Conservation (phyloP, 345 rosid species). For the Lumnitzera racemosa region DNA sequence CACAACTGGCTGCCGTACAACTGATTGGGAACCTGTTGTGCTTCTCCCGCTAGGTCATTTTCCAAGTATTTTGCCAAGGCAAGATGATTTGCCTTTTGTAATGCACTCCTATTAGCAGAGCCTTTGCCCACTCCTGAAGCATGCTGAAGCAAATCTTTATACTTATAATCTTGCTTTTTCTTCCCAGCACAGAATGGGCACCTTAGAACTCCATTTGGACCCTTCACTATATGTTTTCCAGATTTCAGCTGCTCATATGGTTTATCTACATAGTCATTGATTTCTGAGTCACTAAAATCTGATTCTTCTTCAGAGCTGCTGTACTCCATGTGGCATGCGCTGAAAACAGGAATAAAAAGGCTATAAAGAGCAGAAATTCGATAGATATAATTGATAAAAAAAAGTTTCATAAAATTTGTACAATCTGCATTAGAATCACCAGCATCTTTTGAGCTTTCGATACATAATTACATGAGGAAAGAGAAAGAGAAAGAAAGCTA, state of each 20-base stretch:
- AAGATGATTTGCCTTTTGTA: slow-evolving; percentile 67
- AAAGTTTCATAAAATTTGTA: too few species aligned
- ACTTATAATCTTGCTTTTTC: slow-evolving; percentile 80
- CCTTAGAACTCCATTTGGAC: slow-evolving; percentile 41
- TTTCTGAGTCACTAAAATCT: slow-evolving; percentile 79
- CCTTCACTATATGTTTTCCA: slow-evolving; percentile 53
- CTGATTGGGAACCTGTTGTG: slow-evolving; percentile 20
- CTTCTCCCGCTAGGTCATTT: slow-evolving; percentile 48
- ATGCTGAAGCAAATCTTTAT: slow-evolving; percentile 72
- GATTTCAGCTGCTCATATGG: slow-evolving; percentile 45
- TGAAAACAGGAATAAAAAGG: not conserved
- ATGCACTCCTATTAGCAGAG: slow-evolving; percentile 60
- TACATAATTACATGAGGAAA: too few species aligned
- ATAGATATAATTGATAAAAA: too few species aligned
- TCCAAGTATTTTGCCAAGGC: slow-evolving; percentile 66
- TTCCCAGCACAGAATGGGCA: slow-evolving; percentile 89
- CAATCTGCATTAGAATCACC: too few species aligned
- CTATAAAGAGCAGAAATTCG: too few species aligned
- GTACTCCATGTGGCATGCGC: slow-evolving; percentile 30
- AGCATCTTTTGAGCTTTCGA: too few species aligned
- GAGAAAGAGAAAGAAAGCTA: too few species aligned
- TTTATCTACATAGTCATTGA: slow-evolving; percentile 39
- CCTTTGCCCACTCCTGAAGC: slow-evolving; percentile 84
- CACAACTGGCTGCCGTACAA: slow-evolving; percentile 17
- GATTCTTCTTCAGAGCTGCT: slow-evolving; percentile 71